phyloP scores from a whole-genome alignment of 2,329 filamentous ascomycete species.

The Ascochyta pisi region DNA sequence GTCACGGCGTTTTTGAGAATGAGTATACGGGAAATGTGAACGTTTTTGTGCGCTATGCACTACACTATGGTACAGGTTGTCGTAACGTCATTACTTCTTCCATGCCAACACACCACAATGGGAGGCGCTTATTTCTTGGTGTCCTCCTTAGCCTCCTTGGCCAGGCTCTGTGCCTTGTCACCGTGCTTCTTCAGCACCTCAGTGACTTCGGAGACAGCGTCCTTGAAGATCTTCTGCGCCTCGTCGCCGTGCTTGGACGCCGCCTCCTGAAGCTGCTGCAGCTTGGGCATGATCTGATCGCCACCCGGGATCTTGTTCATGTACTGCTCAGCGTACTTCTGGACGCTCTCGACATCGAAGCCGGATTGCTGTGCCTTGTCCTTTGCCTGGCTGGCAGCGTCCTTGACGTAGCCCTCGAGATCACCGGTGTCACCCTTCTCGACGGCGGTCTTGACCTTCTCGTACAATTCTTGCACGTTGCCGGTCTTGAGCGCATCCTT shows the following conservation, averaged over 20 bases:
- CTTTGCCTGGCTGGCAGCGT: slow-evolving; percentile 65
- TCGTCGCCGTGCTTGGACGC: slow-evolving; percentile 73
- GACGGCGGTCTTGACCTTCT: slow-evolving; percentile 66
- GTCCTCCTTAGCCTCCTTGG: slow-evolving; percentile 46
- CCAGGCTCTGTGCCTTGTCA: slow-evolving; percentile 40
- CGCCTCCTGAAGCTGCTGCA: slow-evolving; percentile 69
- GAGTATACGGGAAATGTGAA: background rate
- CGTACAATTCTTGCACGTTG: slow-evolving; percentile 68
- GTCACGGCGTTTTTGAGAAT: background rate
- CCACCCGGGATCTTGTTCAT: slow-evolving; percentile 71
- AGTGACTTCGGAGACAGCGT: slow-evolving; percentile 55
- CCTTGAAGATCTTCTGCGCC: slow-evolving; percentile 72
- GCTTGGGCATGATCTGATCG: slow-evolving; percentile 68
- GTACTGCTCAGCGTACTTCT: slow-evolving; percentile 62
- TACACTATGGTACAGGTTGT: slow-evolving; percentile 16
- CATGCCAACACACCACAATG: background rate
- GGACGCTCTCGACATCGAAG: slow-evolving; percentile 50
- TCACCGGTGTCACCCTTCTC: slow-evolving; percentile 67
- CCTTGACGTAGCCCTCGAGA: slow-evolving; percentile 67
- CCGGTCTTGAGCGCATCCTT: slow-evolving; percentile 71
- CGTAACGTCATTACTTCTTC: slow-evolving; percentile 5
- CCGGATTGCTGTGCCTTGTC: slow-evolving; percentile 64
- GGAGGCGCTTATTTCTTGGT: slow-evolving; percentile 37
- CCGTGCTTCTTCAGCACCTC: slow-evolving; percentile 46
- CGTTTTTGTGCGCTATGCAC: background rate